phyloP scores from a whole-genome alignment of 331 rosid species.

The Pyrus hybrid region DNA sequence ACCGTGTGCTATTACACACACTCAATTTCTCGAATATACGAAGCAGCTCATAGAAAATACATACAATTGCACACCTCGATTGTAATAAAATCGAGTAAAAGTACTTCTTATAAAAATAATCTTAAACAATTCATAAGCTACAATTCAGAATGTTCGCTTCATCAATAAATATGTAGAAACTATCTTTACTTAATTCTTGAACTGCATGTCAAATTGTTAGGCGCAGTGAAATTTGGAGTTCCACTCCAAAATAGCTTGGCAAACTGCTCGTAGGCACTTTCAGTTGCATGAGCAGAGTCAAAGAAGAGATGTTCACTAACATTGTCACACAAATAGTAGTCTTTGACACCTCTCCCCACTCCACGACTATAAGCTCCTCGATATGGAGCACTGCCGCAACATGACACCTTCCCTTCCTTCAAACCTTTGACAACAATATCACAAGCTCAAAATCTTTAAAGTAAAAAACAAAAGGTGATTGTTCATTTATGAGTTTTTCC shows the following conservation, averaged over 20 bases:
- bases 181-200: background rate
- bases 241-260: background rate
- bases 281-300: background rate
- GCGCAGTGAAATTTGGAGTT: background rate
- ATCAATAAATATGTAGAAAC: background rate
- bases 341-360: background rate
- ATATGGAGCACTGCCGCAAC: background rate
- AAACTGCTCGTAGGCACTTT: background rate
- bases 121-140: too few species aligned
- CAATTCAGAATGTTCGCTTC: background rate
- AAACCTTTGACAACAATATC: background rate
- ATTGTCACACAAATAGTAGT: background rate
- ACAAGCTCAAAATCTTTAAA: too few species aligned
- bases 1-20: too few species aligned
- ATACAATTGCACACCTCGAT: background rate
- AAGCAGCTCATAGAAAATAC: background rate
- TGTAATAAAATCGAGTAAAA: background rate
- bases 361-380: background rate
- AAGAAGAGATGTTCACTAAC: background rate
- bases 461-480: too few species aligned
- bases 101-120: background rate
- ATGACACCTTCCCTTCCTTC: background rate
- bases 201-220: background rate
- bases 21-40: background rate
- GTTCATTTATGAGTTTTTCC: too few species aligned